Conservation (phyloP, 1,139 yeast species). For the Hansenula anomala region DNA sequence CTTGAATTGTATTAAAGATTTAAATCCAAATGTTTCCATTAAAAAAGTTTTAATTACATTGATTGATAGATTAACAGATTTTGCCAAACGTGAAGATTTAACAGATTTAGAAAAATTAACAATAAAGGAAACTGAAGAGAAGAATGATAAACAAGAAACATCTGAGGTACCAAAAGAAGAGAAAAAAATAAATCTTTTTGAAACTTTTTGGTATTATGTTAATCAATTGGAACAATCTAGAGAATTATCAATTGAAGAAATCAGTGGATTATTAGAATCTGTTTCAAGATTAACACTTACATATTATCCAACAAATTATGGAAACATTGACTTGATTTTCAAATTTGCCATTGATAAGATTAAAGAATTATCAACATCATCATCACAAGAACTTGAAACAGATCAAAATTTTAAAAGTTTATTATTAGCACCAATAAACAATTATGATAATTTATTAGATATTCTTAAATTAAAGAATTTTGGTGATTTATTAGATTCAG, state of each 20-base stretch:
- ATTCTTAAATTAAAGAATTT: conserved; percentile 15
- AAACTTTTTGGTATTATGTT: conserved; percentile 63
- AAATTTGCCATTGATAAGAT: conserved; percentile 52
- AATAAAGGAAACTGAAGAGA: conserved; percentile 10
- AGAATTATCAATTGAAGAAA: conserved; percentile 61
- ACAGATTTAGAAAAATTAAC: conserved; percentile 14
- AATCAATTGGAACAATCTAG: conserved; percentile 47
- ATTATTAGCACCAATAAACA: conserved; percentile 51
- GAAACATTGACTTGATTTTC: conserved; percentile 58
- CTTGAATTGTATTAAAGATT: conserved; percentile 58
- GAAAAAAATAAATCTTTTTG: conserved; percentile 43
- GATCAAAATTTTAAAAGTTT: conserved; percentile 48
- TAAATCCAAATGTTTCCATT: conserved; percentile 68
- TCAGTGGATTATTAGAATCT: conserved; percentile 59
- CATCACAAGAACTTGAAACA: too few relatives aligned
- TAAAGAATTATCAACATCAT: conserved; percentile 22
- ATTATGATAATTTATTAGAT: conserved; percentile 18
- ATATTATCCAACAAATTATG: conserved; percentile 60
- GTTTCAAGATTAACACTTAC: conserved; percentile 59
- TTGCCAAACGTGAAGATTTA: conserved; percentile 31
- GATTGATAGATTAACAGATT: conserved; percentile 69
- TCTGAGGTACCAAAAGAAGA: conserved; percentile 7
- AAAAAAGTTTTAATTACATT: conserved; percentile 64
- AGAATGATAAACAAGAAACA: conserved; percentile 5
- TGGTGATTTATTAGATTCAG: conserved; percentile 16